These are phyloP conservation scores for Pelargonium myrrhifolium DNA, from an alignment of 441 rosid genomes.

Conservation along the genomic window DNA sequence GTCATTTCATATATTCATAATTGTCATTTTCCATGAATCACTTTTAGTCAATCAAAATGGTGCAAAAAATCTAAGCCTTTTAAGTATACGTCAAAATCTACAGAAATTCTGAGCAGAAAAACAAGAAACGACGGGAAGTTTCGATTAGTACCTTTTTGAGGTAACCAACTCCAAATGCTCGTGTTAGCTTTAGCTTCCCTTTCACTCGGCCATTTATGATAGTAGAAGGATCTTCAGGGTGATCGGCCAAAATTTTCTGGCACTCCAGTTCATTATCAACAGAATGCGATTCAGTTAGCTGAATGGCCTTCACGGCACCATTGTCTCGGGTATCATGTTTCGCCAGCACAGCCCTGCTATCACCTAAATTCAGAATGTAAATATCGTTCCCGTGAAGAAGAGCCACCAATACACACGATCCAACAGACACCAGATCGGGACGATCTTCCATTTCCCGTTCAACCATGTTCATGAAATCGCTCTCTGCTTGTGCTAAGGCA, in stretches of 20 bases:
- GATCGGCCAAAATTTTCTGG: constrained; percentile 48
- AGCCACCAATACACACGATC: constrained; percentile 79
- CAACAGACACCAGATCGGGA: constrained; percentile 87
- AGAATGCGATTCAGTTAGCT: constrained; percentile 76
- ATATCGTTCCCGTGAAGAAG: constrained; percentile 70
- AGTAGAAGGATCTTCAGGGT: constrained; percentile 70
- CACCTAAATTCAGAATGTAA: constrained; percentile 74
- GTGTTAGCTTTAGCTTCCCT: constrained; percentile 86
- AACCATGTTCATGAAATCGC: constrained; percentile 77
- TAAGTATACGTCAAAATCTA: too few relatives aligned
- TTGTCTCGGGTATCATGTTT: constrained; percentile 31
- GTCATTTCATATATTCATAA: too few relatives aligned
- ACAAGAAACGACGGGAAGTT: background rate
- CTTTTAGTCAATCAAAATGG: too few relatives aligned
- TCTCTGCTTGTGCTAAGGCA: constrained; percentile 73
- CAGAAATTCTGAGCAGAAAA: background rate
- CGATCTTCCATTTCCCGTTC: constrained; percentile 97
- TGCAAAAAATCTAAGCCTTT: too few relatives aligned
- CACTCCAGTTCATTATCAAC: constrained; percentile 74
- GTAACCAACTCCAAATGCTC: constrained; percentile 92
- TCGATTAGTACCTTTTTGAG: constrained; percentile 60
- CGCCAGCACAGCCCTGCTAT: constrained; percentile 89
- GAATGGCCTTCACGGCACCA: constrained; percentile 51
- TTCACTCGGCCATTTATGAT: constrained; percentile 68
- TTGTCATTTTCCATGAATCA: too few relatives aligned